phyloP scores from a whole-genome alignment of 305 asterid species.

The Fraxinus baroniana region DNA sequence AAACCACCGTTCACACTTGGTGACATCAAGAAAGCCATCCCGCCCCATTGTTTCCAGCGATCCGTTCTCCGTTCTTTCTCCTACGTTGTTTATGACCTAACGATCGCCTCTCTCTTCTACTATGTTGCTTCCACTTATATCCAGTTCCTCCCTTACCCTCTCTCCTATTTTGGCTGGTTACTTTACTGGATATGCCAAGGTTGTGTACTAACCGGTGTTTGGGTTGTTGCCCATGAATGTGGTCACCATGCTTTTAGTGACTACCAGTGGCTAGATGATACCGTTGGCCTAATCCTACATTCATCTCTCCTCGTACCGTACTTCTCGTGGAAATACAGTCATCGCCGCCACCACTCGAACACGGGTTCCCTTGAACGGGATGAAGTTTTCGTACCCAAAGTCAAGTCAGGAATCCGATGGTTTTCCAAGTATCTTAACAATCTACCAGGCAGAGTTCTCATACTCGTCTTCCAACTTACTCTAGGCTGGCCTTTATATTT shows the following conservation, averaged over 20 bases:
- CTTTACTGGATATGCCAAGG: slow-evolving; percentile 50
- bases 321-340: slow-evolving; percentile 50
- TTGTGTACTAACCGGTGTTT: slow-evolving; percentile 42
- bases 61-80: slow-evolving; percentile 46
- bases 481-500: slow-evolving; percentile 51
- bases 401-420: slow-evolving; percentile 28
- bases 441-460: slow-evolving; percentile 36
- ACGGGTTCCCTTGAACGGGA: slow-evolving; percentile 45
- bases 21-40: slow-evolving; percentile 45
- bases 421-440: slow-evolving; percentile 34
- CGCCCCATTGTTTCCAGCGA: slow-evolving; percentile 48
- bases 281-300: slow-evolving; percentile 42
- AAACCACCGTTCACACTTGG: slow-evolving; percentile 47
- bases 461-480: slow-evolving; percentile 30
- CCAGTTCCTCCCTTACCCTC: slow-evolving; percentile 39
- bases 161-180: slow-evolving; percentile 41
- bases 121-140: slow-evolving; percentile 34
- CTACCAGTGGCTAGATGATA: slow-evolving; percentile 49
- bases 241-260: slow-evolving; percentile 52
- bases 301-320: slow-evolving; percentile 19
- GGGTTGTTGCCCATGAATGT: slow-evolving; percentile 52
- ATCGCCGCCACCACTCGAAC: slow-evolving; percentile 51
- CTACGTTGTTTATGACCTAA: slow-evolving; percentile 39
- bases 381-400: slow-evolving; percentile 43
- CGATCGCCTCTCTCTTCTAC: slow-evolving; percentile 37